A percentile compares a stretch with the other conserved stretches of the same genome.
Conservation (phyloP, 129 eudicot genomes). For the Smallanthus sonchifolius region DNA sequence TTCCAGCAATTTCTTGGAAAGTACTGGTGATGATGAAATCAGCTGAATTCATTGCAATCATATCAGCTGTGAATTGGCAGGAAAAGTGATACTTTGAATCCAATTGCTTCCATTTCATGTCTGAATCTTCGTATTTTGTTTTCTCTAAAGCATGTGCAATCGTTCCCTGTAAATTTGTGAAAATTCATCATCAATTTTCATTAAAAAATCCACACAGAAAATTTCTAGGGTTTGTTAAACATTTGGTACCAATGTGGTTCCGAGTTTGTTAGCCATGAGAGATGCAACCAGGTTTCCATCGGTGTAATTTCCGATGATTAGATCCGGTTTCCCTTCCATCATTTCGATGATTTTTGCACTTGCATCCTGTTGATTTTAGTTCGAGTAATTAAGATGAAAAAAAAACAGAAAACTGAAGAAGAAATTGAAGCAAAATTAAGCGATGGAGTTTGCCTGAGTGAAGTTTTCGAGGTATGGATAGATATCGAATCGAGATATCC, state of each 20-base stretch:
- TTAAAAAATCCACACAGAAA: background rate
- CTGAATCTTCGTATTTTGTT: slow-evolving; percentile 98
- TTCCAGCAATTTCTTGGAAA: slow-evolving; percentile 97
- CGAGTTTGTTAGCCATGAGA: slow-evolving; percentile 89
- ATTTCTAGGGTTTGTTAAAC: background rate
- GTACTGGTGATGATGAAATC: slow-evolving; percentile 98
- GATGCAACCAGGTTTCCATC: slow-evolving; percentile 97
- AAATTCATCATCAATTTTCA: background rate
- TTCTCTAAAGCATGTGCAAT: slow-evolving; percentile 99
- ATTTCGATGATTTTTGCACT: slow-evolving; percentile 60
- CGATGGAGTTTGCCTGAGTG: slow-evolving; percentile 51
- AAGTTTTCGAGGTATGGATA: slow-evolving; percentile 92
- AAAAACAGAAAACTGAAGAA: background rate
- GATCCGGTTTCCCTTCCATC: slow-evolving; percentile 97
- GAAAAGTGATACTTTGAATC: slow-evolving; percentile 94
- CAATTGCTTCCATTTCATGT: slow-evolving; percentile 77
- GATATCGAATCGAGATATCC: slow-evolving; percentile 96
- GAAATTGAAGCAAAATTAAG: background rate
- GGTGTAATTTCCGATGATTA: slow-evolving; percentile 85
- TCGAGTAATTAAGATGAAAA: background rate
- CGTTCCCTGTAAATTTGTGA: slow-evolving; percentile 52
- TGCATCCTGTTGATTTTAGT: slow-evolving; percentile 52
- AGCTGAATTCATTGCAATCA: slow-evolving; percentile 88
- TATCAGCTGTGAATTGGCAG: slow-evolving; percentile 94
- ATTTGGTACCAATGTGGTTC: slow-evolving; percentile 66